Percentiles rank a stretch among this genome's conserved stretches.
phyloP scores from a whole-genome alignment of 371 early-diverging fungal genomes.

The Syncephalastrum racemosum region DNA sequence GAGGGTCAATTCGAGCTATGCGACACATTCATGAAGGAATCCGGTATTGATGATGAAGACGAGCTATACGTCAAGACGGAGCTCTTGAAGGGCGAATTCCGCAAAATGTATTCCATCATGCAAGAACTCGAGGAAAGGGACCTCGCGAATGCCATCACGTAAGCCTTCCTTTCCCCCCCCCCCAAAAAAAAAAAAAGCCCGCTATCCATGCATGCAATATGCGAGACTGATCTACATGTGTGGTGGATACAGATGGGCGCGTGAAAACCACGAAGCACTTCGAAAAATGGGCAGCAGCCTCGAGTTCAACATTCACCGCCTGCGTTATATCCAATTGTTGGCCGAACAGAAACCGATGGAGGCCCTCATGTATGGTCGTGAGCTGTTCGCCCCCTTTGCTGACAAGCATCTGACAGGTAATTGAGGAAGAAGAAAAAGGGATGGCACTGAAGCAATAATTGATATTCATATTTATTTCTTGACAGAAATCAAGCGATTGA shows the following conservation, averaged over 20 bases:
- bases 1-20: constrained; percentile 84
- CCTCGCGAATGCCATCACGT: constrained; percentile 28
- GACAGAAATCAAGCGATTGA: constrained; percentile 77
- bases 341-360: constrained; percentile 32
- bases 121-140: constrained; percentile 29
- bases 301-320: constrained; percentile 82
- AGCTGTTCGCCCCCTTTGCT: constrained; percentile 68
- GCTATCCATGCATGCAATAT: too few species aligned
- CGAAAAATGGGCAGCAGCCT: constrained; percentile 62
- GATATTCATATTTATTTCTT: neutral
- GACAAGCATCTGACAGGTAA: constrained; percentile 65
- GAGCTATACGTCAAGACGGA: constrained; percentile 29
- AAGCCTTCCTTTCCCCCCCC: constrained; percentile 1
- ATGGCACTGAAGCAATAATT: neutral
- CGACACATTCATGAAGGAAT: constrained; percentile 55
- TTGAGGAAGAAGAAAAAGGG: neutral
- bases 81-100: constrained; percentile 34
- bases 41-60: constrained; percentile 34
- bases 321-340: constrained; percentile 76
- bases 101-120: constrained; percentile 39
- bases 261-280: constrained; percentile 56
- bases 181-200: too few species aligned
- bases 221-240: too few species aligned
- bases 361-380: constrained; percentile 79
- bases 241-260: constrained; percentile 75